phyloP scores from a whole-genome alignment of 306 rosid species.

The Inga leiocalycina region DNA sequence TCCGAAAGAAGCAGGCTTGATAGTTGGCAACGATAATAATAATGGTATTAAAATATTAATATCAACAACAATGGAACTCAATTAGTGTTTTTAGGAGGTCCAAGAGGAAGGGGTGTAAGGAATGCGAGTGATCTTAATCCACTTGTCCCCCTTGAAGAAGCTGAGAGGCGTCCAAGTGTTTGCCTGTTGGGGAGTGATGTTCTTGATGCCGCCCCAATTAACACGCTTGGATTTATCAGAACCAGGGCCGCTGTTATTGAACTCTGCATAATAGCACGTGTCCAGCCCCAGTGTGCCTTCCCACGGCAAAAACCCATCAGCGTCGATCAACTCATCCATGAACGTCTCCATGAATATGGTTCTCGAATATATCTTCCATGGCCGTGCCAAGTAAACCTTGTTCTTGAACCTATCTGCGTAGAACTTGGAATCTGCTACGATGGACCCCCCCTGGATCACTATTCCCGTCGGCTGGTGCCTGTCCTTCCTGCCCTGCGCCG shows the following conservation, averaged over 20 bases:
- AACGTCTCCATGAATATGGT: slow-evolving; percentile 57
- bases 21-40: background rate
- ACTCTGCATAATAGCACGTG: slow-evolving; percentile 64
- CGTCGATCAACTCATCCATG: slow-evolving; percentile 56
- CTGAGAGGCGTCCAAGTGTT: slow-evolving; percentile 11
- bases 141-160: slow-evolving; percentile 53
- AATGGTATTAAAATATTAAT: too few species aligned
- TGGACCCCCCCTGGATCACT: slow-evolving; percentile 46
- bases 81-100: background rate
- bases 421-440: slow-evolving; percentile 34
- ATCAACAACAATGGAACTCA: background rate
- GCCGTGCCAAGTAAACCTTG: slow-evolving; percentile 58
- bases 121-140: slow-evolving; percentile 55
- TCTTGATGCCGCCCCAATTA: slow-evolving; percentile 64
- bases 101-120: slow-evolving; percentile 43
- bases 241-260: slow-evolving; percentile 61
- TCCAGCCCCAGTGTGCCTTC: slow-evolving; percentile 26
- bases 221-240: slow-evolving; percentile 51
- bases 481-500: slow-evolving; percentile 73
- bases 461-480: slow-evolving; percentile 60
- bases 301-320: slow-evolving; percentile 75
- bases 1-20: background rate
- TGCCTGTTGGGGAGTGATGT: slow-evolving; percentile 31
- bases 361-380: slow-evolving; percentile 77
- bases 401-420: background rate